These are phyloP conservation scores for Daldinia eschscholtzii DNA, from an alignment of 2,329 filamentous ascomycete species.

Conservation along the genomic window DNA sequence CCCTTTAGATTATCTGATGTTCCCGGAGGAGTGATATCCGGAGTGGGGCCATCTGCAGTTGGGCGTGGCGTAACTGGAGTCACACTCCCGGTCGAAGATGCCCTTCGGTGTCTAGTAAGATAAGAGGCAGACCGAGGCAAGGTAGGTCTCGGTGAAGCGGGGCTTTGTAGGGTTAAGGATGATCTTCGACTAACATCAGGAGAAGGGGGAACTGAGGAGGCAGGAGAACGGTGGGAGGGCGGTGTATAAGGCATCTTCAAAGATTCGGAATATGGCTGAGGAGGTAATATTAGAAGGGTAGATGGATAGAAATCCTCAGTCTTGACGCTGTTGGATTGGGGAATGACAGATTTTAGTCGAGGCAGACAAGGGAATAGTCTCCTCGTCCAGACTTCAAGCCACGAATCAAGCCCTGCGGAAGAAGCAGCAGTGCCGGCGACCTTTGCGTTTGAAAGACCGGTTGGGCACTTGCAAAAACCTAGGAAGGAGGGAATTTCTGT, in stretches of 20 bases:
- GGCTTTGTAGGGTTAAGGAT: conserved; percentile 61
- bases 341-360: conserved; percentile 40
- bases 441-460: conserved; percentile 44
- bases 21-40: conserved; percentile 62
- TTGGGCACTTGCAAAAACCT: conserved; percentile 49
- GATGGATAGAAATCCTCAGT: conserved; percentile 43
- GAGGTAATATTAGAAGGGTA: conserved; percentile 45
- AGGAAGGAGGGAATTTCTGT: conserved; percentile 48
- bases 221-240: conserved; percentile 75
- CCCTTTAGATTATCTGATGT: conserved; percentile 65
- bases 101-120: conserved; percentile 72
- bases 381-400: conserved; percentile 48
- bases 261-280: conserved; percentile 49
- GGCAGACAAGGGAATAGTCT: conserved; percentile 50
- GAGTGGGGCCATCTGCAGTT: conserved; percentile 50
- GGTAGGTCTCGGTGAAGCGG: conserved; percentile 61
- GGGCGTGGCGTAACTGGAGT: conserved; percentile 46
- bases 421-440: conserved; percentile 38
- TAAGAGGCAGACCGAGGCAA: conserved; percentile 76
- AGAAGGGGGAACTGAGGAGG: conserved; percentile 69
- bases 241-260: conserved; percentile 89
- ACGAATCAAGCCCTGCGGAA: conserved; percentile 40
- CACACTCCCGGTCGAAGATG: conserved; percentile 59
- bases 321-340: conserved; percentile 49
- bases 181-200: conserved; percentile 70